Base-by-base conservation (phyloP, 495 filamentous ascomycete species). In the Tricharina praecox region DNA sequence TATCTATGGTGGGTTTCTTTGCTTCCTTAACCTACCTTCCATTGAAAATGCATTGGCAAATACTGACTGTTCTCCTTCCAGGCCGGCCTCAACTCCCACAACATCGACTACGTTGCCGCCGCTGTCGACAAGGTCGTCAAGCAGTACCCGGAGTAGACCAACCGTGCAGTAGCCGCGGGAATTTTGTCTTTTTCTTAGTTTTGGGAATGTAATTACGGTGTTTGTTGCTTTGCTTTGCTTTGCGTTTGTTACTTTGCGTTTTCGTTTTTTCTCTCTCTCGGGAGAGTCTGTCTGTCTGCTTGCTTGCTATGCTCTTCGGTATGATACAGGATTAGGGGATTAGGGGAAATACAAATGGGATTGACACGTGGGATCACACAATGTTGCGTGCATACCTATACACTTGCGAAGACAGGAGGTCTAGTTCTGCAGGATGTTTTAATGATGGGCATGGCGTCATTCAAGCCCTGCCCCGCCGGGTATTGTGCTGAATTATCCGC, bases 91-190 rank as follows among this genome's bases (percentile, higher is more conserved):
- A 99, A 96, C 64, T 81, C 81, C 20, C 64, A 75, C 52, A 99
- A 99, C 62, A 68, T 96, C 28, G 85, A 93, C 33, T 94, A 95
- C 64, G 77, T 94, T 50, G 90, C 87, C 16, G 78, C 79, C 59
- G 85, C 86, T 0, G 71, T 97, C 1, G 82, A 95, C 57, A 82
- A 77, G 53, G 81, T 84, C 38, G 85, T 96, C 3, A 73, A 79
- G 45, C 83, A 55, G 30, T 20, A 30, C 19, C 42, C 42, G 7
- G 23, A 30, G 20, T 45, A 19, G 19, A 30, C 11, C 5, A 4
- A 43, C 5, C 18, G 16, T 43, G 10, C 19, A 39, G 5, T 13
- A 5, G 28, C 16, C 16, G 7, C 7, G 35, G 7, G 18, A 7
- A 16, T 38, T n/a, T 38, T 38, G 7, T 38, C 18, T 38, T 38